Base-by-base conservation (phyloP, 192 early-diverging fungal genomes). In the Umbelopsis ramanniana region DNA sequence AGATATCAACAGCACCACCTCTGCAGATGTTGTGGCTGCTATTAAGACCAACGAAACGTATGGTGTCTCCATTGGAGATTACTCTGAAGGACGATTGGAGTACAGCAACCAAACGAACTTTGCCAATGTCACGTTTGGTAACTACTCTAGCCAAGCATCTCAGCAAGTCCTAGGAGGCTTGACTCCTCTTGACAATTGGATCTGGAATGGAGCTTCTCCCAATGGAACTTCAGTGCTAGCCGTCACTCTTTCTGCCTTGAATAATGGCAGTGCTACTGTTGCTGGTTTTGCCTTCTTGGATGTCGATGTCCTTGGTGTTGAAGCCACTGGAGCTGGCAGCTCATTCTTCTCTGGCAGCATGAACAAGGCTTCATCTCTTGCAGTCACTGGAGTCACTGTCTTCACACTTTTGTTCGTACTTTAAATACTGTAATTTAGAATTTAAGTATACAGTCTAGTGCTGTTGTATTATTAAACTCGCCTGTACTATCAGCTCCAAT, bases 61-160 rank as follows among this genome's bases (percentile, higher is more conserved):
- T 55, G 79, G 79, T 47, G 19, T 72, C 3, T 74, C 72, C 5
- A 66, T 81, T 35, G 79, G 79, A 43, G 26, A 71, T 10, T 81
- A 77, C 54, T 72, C 73, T 24, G 73, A 81, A 69, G 79, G 79
- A 29, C 72, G 79, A 10, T 29, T 77, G 12, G 79, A 81, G 33
- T 81, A 74, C 37, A 72, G 54, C 14, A 38, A 47, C 0, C 50
- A 72, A 14, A 60, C 74, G 0, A 77, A 74, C 35, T 47, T 77
- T 4, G 72, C 68, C 21, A 70, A 74, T n/a, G 38, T 68, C 2
- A 72, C 60, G 0, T 63, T 63, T 63, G 57, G 57, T 8, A 63
- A 26, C 6, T 63, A 63, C 26, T 14, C 26, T n/a, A 33, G 57
- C 33, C 29, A 63, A 29, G 57, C 57, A n/a, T 37, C 57, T 63